Conservation (phyloP, 345 rosid genomes). For the Erucastrum elatum region DNA sequence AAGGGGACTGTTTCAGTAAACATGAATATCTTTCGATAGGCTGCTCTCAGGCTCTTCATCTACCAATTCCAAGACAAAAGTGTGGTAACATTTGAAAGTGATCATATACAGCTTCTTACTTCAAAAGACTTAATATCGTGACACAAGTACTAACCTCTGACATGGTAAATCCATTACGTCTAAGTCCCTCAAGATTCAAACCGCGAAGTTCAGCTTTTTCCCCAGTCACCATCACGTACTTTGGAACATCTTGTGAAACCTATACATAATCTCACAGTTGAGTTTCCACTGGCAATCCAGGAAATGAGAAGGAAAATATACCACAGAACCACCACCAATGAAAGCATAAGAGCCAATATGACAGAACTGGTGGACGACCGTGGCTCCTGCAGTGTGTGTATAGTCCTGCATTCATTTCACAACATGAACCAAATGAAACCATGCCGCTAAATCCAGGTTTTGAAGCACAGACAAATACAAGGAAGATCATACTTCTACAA, state of each 20-base stretch:
- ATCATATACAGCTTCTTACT: too few relatives aligned
- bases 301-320: not conserved
- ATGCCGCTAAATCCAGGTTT: constrained; percentile 3
- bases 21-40: constrained; percentile 86
- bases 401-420: constrained; percentile 60
- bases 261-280: constrained; percentile 21
- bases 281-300: too few relatives aligned
- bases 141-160: constrained; percentile 54
- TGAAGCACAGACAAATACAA: constrained; percentile 41
- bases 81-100: constrained; percentile 6
- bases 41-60: constrained; percentile 70
- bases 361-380: constrained; percentile 87
- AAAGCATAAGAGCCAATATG: constrained; percentile 76
- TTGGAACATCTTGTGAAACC: constrained; percentile 97
- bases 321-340: constrained; percentile 95
- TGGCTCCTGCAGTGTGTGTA: constrained; percentile 81
- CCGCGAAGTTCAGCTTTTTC: constrained; percentile 71
- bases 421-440: constrained; percentile 34
- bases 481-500: constrained; percentile 63
- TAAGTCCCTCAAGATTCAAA: constrained; percentile 85
- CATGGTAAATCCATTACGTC: constrained; percentile 65
- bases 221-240: constrained; percentile 84
- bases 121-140: not conserved
- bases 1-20: constrained; percentile 39
- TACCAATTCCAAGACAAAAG: constrained; percentile 31